Evolutionary conservation across 805 yeast genomes (phyloP).

Genomic region (Debaryomyces castellii): DNA sequence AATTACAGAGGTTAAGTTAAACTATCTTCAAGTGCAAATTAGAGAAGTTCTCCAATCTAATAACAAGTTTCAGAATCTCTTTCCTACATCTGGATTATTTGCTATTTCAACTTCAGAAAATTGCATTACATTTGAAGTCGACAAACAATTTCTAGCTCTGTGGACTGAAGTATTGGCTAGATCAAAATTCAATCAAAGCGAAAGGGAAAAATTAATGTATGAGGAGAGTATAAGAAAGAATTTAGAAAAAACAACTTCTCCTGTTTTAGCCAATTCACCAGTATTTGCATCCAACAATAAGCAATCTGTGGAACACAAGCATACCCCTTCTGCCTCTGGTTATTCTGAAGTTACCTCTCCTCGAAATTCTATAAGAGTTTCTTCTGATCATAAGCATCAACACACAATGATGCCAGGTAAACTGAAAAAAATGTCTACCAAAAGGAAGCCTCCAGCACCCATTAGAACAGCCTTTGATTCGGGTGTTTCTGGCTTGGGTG

Average conservation of each 20-base stretch:
- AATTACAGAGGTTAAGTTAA: constrained; percentile 53
- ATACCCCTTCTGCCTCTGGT: background rate
- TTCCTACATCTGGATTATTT: constrained; percentile 47
- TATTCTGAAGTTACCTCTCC: background rate
- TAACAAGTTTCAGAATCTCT: constrained; percentile 22
- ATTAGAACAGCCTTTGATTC: constrained; percentile 13
- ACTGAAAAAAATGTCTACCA: constrained; percentile 3
- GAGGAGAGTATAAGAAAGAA: background rate
- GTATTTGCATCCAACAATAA: constrained; percentile 9
- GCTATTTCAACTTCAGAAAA: constrained; percentile 56
- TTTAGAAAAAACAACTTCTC: constrained; percentile 11
- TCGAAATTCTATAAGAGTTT: background rate
- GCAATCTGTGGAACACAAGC: background rate
- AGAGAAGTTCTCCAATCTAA: constrained; percentile 53
- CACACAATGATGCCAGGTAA: constrained; percentile 4
- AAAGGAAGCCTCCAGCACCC: constrained; percentile 35
- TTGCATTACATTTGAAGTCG: constrained; percentile 58
- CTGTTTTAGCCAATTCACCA: constrained; percentile 24
- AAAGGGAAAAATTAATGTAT: constrained; percentile 28
- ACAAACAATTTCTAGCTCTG: constrained; percentile 45
- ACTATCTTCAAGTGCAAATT: constrained; percentile 51
- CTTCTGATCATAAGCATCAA: constrained; percentile 1
- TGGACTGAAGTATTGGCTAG: constrained; percentile 61
- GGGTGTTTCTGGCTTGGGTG: constrained; percentile 29
- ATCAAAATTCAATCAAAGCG: constrained; percentile 48